Evolutionary conservation across 1,284 basidiomycete species (phyloP).

Genomic region (Boletus sp.): DNA sequence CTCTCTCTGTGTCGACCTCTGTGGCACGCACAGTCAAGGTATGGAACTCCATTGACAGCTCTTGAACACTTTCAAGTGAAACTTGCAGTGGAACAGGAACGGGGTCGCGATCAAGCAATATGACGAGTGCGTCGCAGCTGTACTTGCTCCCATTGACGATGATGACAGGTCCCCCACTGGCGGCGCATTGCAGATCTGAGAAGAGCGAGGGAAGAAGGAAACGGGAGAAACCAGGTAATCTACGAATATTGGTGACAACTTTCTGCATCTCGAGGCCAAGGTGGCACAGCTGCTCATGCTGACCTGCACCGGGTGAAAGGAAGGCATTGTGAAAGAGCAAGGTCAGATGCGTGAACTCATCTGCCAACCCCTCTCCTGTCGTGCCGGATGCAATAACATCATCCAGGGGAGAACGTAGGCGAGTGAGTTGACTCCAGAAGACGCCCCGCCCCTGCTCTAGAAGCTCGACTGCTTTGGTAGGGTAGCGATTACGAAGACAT

Average conservation of each 20-base stretch:
- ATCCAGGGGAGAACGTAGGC: constrained; percentile 1
- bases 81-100: neutral
- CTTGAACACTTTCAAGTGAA: too few species aligned
- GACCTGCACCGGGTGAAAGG: neutral
- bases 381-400: neutral
- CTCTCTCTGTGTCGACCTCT: too few species aligned
- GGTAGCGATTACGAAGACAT: neutral
- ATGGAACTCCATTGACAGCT: too few species aligned
- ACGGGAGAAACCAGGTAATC: neutral
- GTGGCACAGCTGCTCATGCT: neutral
- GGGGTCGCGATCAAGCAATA: neutral
- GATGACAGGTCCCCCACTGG: too few species aligned
- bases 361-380: neutral
- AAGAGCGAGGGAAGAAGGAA: too few species aligned
- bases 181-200: too few species aligned
- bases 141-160: too few species aligned
- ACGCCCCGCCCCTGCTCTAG: too few species aligned
- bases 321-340: neutral
- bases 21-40: too few species aligned
- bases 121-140: too few species aligned
- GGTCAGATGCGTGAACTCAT: neutral
- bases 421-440: neutral
- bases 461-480: too few species aligned
- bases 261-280: neutral
- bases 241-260: neutral